Conservation (phyloP, 345 rosid species). For the Murraya koenigii region DNA sequence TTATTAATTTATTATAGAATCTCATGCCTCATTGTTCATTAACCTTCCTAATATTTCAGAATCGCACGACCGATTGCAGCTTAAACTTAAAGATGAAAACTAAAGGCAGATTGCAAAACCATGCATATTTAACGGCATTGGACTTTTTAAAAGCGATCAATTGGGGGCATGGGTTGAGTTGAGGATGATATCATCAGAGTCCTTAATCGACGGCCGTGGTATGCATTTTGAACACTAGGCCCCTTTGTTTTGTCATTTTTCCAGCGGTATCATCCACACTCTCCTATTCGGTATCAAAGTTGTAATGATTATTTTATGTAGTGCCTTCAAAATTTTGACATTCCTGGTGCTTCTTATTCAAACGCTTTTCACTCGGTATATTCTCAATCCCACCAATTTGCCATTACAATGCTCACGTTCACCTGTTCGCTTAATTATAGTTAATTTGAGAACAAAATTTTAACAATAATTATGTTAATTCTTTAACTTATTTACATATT, state of each 20-base stretch:
- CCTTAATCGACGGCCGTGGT: slow-evolving; percentile 28
- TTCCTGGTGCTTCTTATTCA: not conserved
- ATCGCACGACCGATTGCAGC: too few species aligned
- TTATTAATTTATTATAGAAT: too few species aligned
- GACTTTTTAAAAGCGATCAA: too few species aligned
- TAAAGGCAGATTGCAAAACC: too few species aligned
- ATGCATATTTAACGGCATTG: too few species aligned
- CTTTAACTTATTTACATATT: not conserved
- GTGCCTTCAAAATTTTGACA: slow-evolving; percentile 13
- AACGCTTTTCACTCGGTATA: not conserved
- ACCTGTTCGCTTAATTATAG: not conserved
- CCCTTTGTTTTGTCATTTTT: slow-evolving; percentile 30
- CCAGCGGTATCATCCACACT: slow-evolving; percentile 33
- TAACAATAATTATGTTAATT: not conserved
- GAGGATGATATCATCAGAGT: slow-evolving; percentile 29
- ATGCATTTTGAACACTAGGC: slow-evolving; percentile 1
- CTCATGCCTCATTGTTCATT: too few species aligned
- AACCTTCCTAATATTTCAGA: too few species aligned
- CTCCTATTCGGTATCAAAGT: slow-evolving; percentile 32
- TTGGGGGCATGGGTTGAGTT: not conserved
- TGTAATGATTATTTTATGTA: slow-evolving; percentile 19
- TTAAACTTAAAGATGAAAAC: too few species aligned
- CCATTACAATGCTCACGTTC: not conserved
- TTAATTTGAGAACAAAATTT: not conserved
- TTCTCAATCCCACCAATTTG: not conserved